Evolutionary conservation across 2,329 filamentous ascomycete species (phyloP), one percentile per base, ranked within the genome.

Genomic region (Camillea tinctor): DNA sequence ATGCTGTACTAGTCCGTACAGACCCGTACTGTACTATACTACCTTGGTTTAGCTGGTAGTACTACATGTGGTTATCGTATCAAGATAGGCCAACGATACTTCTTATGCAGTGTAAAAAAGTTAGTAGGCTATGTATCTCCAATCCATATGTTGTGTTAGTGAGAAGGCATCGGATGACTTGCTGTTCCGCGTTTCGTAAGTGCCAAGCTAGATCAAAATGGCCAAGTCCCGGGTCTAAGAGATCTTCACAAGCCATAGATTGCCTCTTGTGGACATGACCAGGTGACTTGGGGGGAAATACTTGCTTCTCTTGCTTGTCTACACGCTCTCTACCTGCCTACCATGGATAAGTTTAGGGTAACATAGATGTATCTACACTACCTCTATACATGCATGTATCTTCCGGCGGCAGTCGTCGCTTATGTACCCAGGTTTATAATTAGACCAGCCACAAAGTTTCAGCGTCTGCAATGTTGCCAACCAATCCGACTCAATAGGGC

Each of bases 381-480:
- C 4, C 4, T n/a, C 4, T 21, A 13, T 50, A n/a, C 44, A 50
- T 50, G 4, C 7, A 50, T 50, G 13, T 50, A 21, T 13, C 17
- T 50, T 17, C 9, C 49, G 13, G 49, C 49, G 49, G 19, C 22
- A 23, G 22, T 40, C 9, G 36, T 40, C 36, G 36, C 36, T 40
- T 23, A 20, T 4, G 19, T 20, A 50, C 49, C 19, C 50, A 15
- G 50, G 21, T 23, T 52, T 52, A 52, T 24, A 52, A 52, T 52
- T 52, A 52, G 50, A 52, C 23, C 50, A 52, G 50, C 50, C 50
- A 23, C 50, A 23, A 23, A 15, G 50, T 23, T 52, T 52, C 44
- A 56, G 50, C 26, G 40, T 55, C 57, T 58, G 57, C 57, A 51
- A 58, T 61, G 61, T 57, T 64, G 61, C 61, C 56, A 55, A 24